Conservation (phyloP, 23 red algal genomes). For the Agarophyton chilense region DNA sequence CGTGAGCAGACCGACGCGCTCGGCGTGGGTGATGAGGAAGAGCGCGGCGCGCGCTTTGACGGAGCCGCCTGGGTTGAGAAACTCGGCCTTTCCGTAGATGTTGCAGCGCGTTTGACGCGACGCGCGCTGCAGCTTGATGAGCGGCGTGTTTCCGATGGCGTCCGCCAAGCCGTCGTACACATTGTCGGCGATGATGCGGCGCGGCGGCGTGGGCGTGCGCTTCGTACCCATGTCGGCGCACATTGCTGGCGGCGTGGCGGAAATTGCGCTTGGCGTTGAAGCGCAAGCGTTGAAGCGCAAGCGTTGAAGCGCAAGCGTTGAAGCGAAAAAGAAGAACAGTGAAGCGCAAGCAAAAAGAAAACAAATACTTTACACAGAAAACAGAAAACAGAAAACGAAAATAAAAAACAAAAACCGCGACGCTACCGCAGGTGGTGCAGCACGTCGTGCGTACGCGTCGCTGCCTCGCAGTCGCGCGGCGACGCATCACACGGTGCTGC, state of each 20-base stretch:
- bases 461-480: no score
- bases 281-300: no score
- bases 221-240: background rate
- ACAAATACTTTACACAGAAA: no score
- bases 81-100: slow-evolving; percentile 90
- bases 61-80: slow-evolving; percentile 77
- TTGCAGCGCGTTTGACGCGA: slow-evolving; percentile 72
- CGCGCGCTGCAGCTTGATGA: slow-evolving; percentile 71
- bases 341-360: no score
- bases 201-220: slow-evolving; percentile 25
- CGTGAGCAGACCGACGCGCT: slow-evolving; percentile 67
- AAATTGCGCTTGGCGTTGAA: no score
- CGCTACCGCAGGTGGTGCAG: background rate
- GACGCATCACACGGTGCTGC: no score
- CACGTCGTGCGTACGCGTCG: background rate
- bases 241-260: background rate
- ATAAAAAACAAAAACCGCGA: background rate
- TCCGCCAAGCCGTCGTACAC: slow-evolving; percentile 77
- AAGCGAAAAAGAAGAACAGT: no score
- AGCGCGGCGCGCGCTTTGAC: slow-evolving; percentile 86
- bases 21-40: slow-evolving; percentile 78
- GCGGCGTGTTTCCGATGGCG: slow-evolving; percentile 87
- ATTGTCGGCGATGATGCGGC: slow-evolving; percentile 57
- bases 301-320: no score
- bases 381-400: no score